Evolutionary conservation across 371 early-diverging fungal genomes (phyloP).

Genomic region (Blakeslea trispora): DNA sequence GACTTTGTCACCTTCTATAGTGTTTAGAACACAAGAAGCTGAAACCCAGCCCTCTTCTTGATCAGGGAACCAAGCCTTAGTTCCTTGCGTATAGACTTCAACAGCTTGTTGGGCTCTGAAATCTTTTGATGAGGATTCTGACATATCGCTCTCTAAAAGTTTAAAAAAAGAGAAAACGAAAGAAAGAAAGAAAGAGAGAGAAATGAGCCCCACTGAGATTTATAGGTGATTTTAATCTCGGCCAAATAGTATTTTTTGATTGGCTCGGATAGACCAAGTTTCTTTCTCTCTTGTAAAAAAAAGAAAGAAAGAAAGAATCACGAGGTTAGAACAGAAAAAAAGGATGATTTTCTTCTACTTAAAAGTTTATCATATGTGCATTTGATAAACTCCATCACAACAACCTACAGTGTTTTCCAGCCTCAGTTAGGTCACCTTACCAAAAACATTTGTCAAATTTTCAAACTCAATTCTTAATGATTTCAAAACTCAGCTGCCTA

Average conservation of each 20-base stretch:
- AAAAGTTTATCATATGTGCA: too few species aligned
- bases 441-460: too few species aligned
- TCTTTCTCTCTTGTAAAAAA: too few species aligned
- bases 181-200: constrained; percentile 1
- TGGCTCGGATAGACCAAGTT: neutral
- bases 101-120: constrained; percentile 24
- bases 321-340: too few species aligned
- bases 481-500: too few species aligned
- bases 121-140: neutral
- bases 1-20: constrained; percentile 52
- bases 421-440: too few species aligned
- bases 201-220: neutral
- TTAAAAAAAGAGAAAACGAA: constrained; percentile 1
- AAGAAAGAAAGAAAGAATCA: too few species aligned
- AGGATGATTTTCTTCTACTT: too few species aligned
- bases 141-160: neutral
- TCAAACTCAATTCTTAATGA: too few species aligned
- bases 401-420: too few species aligned
- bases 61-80: constrained; percentile 89
- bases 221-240: neutral
- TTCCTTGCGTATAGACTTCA: constrained; percentile 67
- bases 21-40: constrained; percentile 60
- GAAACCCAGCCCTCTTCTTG: constrained; percentile 85
- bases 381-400: too few species aligned
- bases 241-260: neutral